Percentiles rank a stretch among this genome's conserved stretches.
Conservation (phyloP, 2,329 filamentous ascomycete genomes). For the Apiospora kogelbergensis region DNA sequence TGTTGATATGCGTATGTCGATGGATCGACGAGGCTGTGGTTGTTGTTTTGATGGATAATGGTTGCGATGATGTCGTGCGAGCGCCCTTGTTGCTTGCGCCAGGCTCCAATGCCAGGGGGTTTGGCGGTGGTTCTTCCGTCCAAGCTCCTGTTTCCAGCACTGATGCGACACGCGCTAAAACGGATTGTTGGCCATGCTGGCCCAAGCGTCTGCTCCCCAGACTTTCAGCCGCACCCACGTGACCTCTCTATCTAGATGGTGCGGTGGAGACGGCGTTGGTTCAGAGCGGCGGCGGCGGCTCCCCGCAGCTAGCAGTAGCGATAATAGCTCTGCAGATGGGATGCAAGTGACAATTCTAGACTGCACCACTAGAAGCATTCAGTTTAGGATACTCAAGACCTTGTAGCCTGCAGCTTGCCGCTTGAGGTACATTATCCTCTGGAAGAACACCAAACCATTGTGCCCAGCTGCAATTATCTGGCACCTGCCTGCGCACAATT, state of each 20-base stretch:
- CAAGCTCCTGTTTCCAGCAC: background rate
- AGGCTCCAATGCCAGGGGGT: background rate
- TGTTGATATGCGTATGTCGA: background rate
- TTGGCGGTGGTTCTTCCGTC: background rate
- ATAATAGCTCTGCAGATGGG: background rate
- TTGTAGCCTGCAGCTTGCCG: background rate
- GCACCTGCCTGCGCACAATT: background rate
- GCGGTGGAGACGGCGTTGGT: background rate
- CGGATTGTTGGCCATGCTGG: background rate
- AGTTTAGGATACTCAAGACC: background rate
- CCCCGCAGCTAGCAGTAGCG: background rate
- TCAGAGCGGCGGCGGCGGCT: no score
- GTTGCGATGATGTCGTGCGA: conserved; percentile 7
- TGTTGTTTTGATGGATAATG: conserved; percentile 9
- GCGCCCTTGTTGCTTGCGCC: background rate
- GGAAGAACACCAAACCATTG: background rate
- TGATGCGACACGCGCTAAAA: conserved; percentile 1
- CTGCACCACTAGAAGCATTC: background rate
- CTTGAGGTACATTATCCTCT: background rate
- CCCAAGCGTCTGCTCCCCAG: background rate
- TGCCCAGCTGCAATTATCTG: background rate
- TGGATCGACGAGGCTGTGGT: background rate
- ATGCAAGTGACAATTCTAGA: background rate
- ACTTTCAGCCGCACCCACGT: background rate
- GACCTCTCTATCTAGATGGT: background rate